Percentiles rank a stretch among this genome's conserved stretches.
These are phyloP conservation scores for Blastocystis sp. DNA, from an alignment of 352 stramenopile species.

Conservation along the genomic window DNA sequence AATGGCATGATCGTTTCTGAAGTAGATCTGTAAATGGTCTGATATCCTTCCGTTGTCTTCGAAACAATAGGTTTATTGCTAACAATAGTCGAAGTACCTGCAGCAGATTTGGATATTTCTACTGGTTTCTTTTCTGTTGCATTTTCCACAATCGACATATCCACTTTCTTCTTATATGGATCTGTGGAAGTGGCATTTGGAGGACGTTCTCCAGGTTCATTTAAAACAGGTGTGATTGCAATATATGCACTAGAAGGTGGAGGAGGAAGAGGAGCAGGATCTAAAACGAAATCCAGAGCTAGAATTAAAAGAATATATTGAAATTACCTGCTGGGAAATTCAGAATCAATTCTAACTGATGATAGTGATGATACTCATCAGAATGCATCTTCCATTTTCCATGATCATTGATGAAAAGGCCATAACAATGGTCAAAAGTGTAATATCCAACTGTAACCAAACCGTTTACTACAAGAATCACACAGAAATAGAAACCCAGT, in stretches of 20 bases:
- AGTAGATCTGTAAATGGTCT: conserved; percentile 26
- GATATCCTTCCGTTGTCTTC: conserved; percentile 54
- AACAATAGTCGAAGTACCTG: conserved; percentile 21
- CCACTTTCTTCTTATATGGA: conserved; percentile 36
- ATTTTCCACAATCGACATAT: conserved; percentile 42
- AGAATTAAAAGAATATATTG: background rate
- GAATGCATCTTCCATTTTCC: conserved; percentile 21
- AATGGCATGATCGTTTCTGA: conserved; percentile 63
- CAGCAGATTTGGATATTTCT: conserved; percentile 32
- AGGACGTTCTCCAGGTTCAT: conserved; percentile 1
- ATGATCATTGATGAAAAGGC: background rate
- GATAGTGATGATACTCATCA: background rate
- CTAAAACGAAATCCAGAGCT: conserved; percentile 52
- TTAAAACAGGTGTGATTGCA: conserved; percentile 50
- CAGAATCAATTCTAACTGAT: conserved; percentile 32
- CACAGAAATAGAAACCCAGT: conserved; percentile 47
- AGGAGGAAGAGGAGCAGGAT: conserved; percentile 52
- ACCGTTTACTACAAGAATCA: conserved; percentile 52
- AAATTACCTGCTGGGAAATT: conserved; percentile 39
- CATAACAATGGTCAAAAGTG: conserved; percentile 40
- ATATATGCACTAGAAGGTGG: conserved; percentile 45
- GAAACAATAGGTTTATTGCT: conserved; percentile 59
- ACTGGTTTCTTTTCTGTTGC: conserved; percentile 38
- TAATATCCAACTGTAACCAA: conserved; percentile 46
- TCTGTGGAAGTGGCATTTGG: background rate